These are phyloP conservation scores for Coemansia sp. DNA, from an alignment of 192 early-diverging fungal genomes.

Conservation along the genomic window DNA sequence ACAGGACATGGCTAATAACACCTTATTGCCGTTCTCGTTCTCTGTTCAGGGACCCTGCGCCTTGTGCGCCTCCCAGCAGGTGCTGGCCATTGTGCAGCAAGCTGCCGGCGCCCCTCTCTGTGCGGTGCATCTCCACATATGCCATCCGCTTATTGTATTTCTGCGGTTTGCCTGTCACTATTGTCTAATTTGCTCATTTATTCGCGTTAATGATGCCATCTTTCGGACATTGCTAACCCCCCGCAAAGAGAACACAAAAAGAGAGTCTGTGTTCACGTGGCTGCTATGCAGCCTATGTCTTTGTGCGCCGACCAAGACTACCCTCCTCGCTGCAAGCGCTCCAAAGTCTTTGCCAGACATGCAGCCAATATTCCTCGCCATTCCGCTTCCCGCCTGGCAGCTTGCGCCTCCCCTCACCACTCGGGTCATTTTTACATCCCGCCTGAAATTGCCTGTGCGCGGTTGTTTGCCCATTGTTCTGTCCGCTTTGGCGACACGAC, in stretches of 20 bases:
- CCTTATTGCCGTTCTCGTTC: not conserved
- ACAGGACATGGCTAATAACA: no score
- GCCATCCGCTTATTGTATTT: not conserved
- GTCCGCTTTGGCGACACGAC: not conserved
- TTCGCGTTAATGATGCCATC: not conserved
- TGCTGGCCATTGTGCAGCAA: not conserved
- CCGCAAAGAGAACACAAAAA: not conserved
- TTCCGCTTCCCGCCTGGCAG: not conserved
- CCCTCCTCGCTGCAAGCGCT: not conserved
- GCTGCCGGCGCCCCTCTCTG: slow-evolving; percentile 1
- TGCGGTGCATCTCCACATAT: not conserved
- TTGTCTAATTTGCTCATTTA: not conserved
- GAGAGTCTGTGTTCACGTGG: not conserved
- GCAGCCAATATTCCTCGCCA: not conserved
- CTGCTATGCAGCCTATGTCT: not conserved
- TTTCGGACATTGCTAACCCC: not conserved
- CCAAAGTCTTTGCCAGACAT: not conserved
- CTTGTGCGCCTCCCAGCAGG: not conserved
- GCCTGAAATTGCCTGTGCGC: not conserved
- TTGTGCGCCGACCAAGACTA: not conserved
- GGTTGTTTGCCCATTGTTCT: not conserved
- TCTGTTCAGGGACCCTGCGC: not conserved
- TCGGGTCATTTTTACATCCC: not conserved
- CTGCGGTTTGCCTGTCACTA: slow-evolving; percentile 3
- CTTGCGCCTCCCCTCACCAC: no score